phyloP scores from a whole-genome alignment of 176 grass and related monocot species.

The Cenchrus fungigraminus region DNA sequence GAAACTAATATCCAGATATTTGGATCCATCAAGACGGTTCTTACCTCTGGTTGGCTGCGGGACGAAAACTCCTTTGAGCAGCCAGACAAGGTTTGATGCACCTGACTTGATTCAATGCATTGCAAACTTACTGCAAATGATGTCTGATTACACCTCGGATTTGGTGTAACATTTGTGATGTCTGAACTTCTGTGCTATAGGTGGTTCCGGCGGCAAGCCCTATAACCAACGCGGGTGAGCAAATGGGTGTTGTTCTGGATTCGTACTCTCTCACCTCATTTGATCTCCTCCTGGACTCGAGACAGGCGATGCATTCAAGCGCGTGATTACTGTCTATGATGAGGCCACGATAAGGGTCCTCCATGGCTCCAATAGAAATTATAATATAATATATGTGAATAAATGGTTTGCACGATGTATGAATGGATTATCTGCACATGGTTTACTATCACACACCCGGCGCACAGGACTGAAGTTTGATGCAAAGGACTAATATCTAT shows the following conservation, averaged over 20 bases:
- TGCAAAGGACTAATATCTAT: too few species aligned
- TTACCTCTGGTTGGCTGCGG: constrained; percentile 61
- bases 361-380: constrained; percentile 8
- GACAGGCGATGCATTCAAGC: constrained; percentile 5
- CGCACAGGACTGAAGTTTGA: too few species aligned
- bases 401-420: not conserved
- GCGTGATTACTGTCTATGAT: constrained; percentile 7
- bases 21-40: constrained; percentile 73
- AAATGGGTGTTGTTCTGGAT: constrained; percentile 58
- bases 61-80: constrained; percentile 95
- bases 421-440: not conserved
- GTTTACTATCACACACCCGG: too few species aligned
- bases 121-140: constrained; percentile 8
- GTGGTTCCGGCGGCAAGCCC: constrained; percentile 60
- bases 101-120: not conserved
- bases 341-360: not conserved
- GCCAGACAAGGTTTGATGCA: constrained; percentile 76
- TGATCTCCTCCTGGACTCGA: constrained; percentile 60
- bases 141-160: not conserved
- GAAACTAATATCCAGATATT: constrained; percentile 54
- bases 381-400: not conserved
- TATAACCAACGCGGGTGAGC: constrained; percentile 61
- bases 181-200: constrained; percentile 52
- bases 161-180: not conserved
- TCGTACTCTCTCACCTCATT: constrained; percentile 80